These are phyloP conservation scores for Trichophyton mentagrophytes DNA, from an alignment of 2,329 filamentous ascomycete species.

Conservation along the genomic window DNA sequence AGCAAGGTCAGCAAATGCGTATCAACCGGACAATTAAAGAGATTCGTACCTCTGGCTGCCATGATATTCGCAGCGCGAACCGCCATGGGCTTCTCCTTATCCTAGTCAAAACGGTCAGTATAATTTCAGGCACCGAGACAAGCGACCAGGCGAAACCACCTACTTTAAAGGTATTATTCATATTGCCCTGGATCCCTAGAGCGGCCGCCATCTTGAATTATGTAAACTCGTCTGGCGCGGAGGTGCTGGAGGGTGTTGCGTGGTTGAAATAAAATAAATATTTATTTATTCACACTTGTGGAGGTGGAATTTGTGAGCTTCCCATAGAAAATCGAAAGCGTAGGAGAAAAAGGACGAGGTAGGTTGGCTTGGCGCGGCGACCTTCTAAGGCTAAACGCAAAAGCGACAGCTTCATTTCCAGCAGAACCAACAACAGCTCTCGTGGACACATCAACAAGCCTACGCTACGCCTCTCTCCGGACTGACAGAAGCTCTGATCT, in stretches of 20 bases:
- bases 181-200: constrained; percentile 35
- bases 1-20: constrained; percentile 18
- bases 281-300: background rate
- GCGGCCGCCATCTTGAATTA: constrained; percentile 38
- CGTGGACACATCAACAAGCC: background rate
- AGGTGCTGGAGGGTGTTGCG: background rate
- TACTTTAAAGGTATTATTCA: constrained; percentile 52
- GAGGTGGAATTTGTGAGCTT: constrained; percentile 6
- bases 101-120: constrained; percentile 30
- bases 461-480: background rate
- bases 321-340: background rate
- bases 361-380: constrained; percentile 9
- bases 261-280: background rate
- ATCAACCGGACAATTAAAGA: background rate
- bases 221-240: background rate
- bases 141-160: constrained; percentile 26
- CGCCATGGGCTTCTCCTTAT: constrained; percentile 97
- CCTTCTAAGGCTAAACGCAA: background rate
- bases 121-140: background rate
- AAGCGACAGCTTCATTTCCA: background rate
- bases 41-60: constrained; percentile 68
- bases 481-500: background rate
- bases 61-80: constrained; percentile 95
- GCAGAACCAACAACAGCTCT: constrained; percentile 2
- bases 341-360: background rate